Evolutionary conservation across 306 rosid species (phyloP).

Genomic region (Adenanthera pavonina): DNA sequence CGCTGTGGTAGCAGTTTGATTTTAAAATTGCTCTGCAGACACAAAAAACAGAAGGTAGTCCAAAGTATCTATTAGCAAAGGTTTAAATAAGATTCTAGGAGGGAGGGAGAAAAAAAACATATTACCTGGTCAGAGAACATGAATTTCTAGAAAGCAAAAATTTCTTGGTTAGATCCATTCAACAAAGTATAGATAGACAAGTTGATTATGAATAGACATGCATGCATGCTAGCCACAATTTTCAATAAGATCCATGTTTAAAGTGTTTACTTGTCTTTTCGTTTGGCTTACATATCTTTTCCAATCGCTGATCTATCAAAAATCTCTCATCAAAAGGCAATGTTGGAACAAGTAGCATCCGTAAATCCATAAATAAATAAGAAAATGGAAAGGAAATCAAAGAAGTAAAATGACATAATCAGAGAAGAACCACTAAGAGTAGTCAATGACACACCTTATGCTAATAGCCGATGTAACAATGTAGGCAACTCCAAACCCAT

Average conservation of each 20-base stretch:
- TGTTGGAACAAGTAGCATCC: conserved; percentile 15
- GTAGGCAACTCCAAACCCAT: conserved; percentile 68
- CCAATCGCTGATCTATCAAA: not conserved
- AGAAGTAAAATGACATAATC: not conserved
- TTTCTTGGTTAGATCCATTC: not conserved
- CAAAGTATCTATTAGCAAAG: conserved; percentile 10
- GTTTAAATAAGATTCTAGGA: conserved; percentile 22
- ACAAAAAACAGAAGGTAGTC: conserved; percentile 7
- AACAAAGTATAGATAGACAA: not conserved
- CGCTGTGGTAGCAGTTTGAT: conserved; percentile 47
- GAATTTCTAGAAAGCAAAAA: not conserved
- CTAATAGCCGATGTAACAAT: conserved; percentile 59
- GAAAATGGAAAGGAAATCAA: not conserved
- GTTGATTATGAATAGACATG: not conserved
- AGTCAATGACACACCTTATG: conserved; percentile 48
- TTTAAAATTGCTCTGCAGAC: conserved; percentile 56
- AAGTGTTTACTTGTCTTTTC: conserved; percentile 1
- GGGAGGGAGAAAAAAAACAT: not conserved
- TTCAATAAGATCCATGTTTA: not conserved
- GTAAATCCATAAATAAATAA: not conserved
- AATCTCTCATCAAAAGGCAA: not conserved
- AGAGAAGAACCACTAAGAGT: not conserved
- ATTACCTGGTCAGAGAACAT: not conserved
- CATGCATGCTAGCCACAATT: not conserved
- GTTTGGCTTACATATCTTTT: not conserved